Evolutionary conservation across 2,329 filamentous ascomycete genomes (phyloP).

Genomic region (Paraphaeosphaeria minitans): DNA sequence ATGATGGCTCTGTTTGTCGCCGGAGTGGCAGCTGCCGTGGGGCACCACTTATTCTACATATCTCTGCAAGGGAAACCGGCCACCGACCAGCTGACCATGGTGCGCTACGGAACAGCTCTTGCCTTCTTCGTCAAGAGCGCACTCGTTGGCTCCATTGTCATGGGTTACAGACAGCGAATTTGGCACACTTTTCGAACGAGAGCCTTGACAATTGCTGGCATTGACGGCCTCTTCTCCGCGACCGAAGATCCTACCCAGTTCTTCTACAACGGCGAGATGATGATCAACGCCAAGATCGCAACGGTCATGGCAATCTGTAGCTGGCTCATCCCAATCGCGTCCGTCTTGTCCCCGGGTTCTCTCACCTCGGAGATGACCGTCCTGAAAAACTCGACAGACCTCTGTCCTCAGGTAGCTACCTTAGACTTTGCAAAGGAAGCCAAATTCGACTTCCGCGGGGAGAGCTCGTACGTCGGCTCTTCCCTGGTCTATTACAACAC

Average conservation of each 20-base stretch:
- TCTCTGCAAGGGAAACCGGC: slow-evolving; percentile 38
- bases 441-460: slow-evolving; percentile 37
- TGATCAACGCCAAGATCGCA: slow-evolving; percentile 42
- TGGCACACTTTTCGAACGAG: slow-evolving; percentile 45
- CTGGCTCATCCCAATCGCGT: slow-evolving; percentile 45
- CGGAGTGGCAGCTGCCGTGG: slow-evolving; percentile 39
- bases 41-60: slow-evolving; percentile 44
- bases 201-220: slow-evolving; percentile 45
- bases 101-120: slow-evolving; percentile 44
- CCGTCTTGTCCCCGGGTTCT: slow-evolving; percentile 44
- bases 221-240: slow-evolving; percentile 45
- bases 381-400: slow-evolving; percentile 16
- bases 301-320: slow-evolving; percentile 39
- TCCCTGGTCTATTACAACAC: slow-evolving; percentile 43
- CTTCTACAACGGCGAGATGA: slow-evolving; percentile 42
- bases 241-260: slow-evolving; percentile 45
- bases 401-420: slow-evolving; percentile 33
- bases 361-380: slow-evolving; percentile 39
- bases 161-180: slow-evolving; percentile 46
- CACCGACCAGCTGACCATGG: slow-evolving; percentile 39
- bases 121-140: slow-evolving; percentile 47
- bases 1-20: slow-evolving; percentile 36
- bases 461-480: slow-evolving; percentile 24
- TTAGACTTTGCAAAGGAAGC: slow-evolving; percentile 42
- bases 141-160: slow-evolving; percentile 40